phyloP scores from a whole-genome alignment of 2,329 filamentous ascomycete species.

The Epichloe typhina region DNA sequence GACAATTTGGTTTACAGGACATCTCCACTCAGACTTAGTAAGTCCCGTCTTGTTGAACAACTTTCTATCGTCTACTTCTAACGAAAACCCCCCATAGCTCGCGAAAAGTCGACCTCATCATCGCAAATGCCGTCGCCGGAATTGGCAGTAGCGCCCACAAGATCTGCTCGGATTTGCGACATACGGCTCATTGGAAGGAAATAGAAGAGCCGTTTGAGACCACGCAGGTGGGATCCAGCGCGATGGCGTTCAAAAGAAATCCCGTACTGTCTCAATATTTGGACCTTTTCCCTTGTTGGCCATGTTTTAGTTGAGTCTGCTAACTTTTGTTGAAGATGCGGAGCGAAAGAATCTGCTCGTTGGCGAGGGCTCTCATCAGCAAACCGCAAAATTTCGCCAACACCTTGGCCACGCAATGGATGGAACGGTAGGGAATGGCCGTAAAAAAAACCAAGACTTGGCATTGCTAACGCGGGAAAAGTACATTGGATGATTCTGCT shows the following conservation, averaged over 20 bases:
- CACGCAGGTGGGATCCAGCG: conserved; percentile 54
- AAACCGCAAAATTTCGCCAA: conserved; percentile 21
- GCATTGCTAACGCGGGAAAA: too few species aligned
- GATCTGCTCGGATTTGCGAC: conserved; percentile 47
- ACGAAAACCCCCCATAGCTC: conserved; percentile 14
- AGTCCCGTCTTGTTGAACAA: conserved; percentile 1
- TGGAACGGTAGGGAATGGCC: conserved; percentile 39
- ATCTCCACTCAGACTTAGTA: conserved; percentile 52
- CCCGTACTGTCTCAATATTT: conserved; percentile 1
- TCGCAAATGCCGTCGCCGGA: conserved; percentile 69
- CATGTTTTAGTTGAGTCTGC: neutral
- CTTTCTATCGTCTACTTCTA: too few species aligned
- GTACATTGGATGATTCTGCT: conserved; percentile 61
- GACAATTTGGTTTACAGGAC: conserved; percentile 1
- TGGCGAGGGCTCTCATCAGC: conserved; percentile 28
- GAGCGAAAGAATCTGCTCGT: conserved; percentile 7
- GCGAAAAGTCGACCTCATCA: conserved; percentile 67
- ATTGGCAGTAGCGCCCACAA: conserved; percentile 63
- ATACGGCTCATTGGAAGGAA: conserved; percentile 71
- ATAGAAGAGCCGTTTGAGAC: conserved; percentile 75
- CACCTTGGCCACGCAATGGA: conserved; percentile 20
- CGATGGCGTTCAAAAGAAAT: conserved; percentile 19
- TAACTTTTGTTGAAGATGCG: conserved; percentile 2
- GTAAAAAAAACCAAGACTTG: too few species aligned
- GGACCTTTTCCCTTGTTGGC: neutral